Evolutionary conservation across 345 rosid genomes (phyloP).

Genomic region (Bruguiera gymnorhiza): DNA sequence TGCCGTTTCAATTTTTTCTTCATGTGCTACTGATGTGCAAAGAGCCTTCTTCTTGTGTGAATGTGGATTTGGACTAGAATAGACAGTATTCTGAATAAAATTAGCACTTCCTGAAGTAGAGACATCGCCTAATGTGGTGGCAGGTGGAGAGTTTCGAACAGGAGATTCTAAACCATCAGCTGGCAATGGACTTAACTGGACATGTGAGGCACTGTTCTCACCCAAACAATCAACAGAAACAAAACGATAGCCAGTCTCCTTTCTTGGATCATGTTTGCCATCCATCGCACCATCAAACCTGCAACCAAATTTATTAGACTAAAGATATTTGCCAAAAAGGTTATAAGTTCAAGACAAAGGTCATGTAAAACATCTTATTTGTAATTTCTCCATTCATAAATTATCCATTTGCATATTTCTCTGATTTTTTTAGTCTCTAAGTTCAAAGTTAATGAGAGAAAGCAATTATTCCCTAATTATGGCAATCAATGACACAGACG

Average conservation of each 20-base stretch:
- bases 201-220: slow-evolving; percentile 31
- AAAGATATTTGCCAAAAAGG: neutral
- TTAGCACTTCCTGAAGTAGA: slow-evolving; percentile 67
- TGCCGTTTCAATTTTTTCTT: slow-evolving; percentile 43
- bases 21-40: slow-evolving; percentile 37
- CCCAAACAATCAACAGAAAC: slow-evolving; percentile 33
- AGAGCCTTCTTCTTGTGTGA: slow-evolving; percentile 30
- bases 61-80: slow-evolving; percentile 44
- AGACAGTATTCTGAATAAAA: slow-evolving; percentile 44
- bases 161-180: slow-evolving; percentile 51
- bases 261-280: slow-evolving; percentile 28
- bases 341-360: neutral
- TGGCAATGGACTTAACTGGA: slow-evolving; percentile 37
- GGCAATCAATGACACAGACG: neutral
- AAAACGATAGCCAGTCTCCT: slow-evolving; percentile 24
- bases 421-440: too few species aligned
- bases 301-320: slow-evolving; percentile 15
- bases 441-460: too few species aligned
- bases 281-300: slow-evolving; percentile 44
- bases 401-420: too few species aligned
- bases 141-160: slow-evolving; percentile 43
- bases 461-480: neutral
- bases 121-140: slow-evolving; percentile 36
- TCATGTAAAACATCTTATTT: neutral
- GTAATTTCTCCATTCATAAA: neutral